Evolutionary conservation across 1,284 basidiomycete species (phyloP), one percentile per base, ranked within the genome.

Genomic region (Rhizoctonia solani): DNA sequence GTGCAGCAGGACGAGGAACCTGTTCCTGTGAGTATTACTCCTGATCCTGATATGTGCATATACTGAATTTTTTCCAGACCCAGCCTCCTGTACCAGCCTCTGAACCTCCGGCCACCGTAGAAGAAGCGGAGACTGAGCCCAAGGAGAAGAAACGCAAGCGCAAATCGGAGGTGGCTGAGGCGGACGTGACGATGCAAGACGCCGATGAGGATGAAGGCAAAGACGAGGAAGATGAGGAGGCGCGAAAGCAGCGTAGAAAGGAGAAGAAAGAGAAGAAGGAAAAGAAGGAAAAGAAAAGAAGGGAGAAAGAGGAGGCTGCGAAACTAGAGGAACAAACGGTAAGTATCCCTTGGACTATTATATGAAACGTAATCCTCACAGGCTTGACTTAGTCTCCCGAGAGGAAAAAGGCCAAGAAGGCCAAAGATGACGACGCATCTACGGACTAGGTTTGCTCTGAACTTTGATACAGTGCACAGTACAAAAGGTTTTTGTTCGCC

Each of bases 271-370:
- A 83, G 69, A 86, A 88, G 75, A 87, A 88, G 74, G 91, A 89
- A 77, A 90, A 90, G 74, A 82, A 87, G 52, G 88, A 90, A 74
- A 81, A 76, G 27, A 74, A 90, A 74, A 82, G n/a, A n/a, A n/a
- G n/a, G n/a, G n/a, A n/a, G n/a, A n/a, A 87, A 52, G 88, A 90
- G 75, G 81, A 76, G 27, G 74, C 6, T 23, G 49, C 34, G 30
- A 34, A 69, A 23, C 42, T 27, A 25, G 58, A 63, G 13, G 44
- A 63, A 37, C 29, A 21, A 14, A 37, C 23, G 4, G 58, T 63
- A 52, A 21, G 58, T 63, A 13, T 27, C 8, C 2, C 13, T 23
- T 21, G 4, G 23, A 16, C 16, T n/a, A 14, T 14, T 3, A 6
- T 39, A 27, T 8, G 42, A 25, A 23, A 27, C 4, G 49, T 25